Evolutionary conservation across 164 flowering plant species (phyloP), one percentile per base, ranked within the genome.

Genomic region (Liquidambar formosana): DNA sequence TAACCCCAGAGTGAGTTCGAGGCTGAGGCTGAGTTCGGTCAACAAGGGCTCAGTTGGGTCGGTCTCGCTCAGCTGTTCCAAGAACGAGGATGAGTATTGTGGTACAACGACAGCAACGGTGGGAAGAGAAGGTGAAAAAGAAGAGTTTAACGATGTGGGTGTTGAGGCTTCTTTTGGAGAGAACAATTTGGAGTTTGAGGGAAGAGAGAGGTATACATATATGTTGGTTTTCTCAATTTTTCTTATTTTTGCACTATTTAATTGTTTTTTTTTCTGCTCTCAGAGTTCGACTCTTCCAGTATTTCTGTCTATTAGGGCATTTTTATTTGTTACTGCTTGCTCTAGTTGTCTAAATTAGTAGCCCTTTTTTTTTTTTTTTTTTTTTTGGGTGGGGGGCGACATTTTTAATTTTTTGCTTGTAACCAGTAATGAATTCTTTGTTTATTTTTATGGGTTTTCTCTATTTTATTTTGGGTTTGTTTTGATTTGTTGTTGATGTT

Each of bases 91-190:
- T 12, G 75, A 41, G 41, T 46, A 28, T 21, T 33, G 6, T 33
- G 6, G 41, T 33, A 33, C 2, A 33, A 33, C 41, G 41, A 33
- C 4, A 33, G 6, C 6, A 33, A 33, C 6, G 41, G 41, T 33
- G 41, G 52, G 10, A n/a, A 67, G 21, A 18, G 28, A 22, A 12
- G 53, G 14, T 13, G 71, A 52, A 19, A 66, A 12, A 1, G 67
- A 58, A 48, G 78, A 54, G 23, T 43, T 25, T 28, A 70, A 54
- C 6, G 84, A 71, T 67, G 21, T 69, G 27, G 84, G 69, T 21
- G 38, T 70, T 45, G 97, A 85, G 71, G 87, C 78, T 22, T 86
- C 84, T 18, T 85, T 78, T 71, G 95, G 89, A 26, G 95, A 90
- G 63, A 90, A 92, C 57, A 61, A 74, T 77, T 69, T 82, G 74